Conservation (phyloP, 768 basidiomycete genomes). For the Agaricus subrufescens region DNA sequence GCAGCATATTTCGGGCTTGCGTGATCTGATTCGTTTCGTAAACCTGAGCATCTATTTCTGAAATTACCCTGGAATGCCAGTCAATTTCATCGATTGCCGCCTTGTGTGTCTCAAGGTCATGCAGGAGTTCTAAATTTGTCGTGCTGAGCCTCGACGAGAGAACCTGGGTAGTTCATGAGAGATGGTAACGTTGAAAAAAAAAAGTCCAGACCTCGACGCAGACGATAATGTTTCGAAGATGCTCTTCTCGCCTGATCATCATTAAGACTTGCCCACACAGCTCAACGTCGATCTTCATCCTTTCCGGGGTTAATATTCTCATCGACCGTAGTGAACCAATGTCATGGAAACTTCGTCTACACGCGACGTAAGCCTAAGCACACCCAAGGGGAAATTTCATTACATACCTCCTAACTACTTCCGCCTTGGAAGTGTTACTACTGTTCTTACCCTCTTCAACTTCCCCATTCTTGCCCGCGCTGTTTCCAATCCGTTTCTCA, state of each 20-base stretch:
- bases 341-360: constrained; percentile 63
- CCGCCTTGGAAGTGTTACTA: constrained; percentile 8
- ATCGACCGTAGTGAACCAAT: constrained; percentile 42
- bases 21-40: constrained; percentile 46
- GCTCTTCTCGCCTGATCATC: constrained; percentile 62
- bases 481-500: neutral
- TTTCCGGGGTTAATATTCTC: constrained; percentile 48
- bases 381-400: neutral
- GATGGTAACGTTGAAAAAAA: neutral
- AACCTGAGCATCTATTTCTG: constrained; percentile 46
- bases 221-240: constrained; percentile 58
- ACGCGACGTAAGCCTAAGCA: neutral
- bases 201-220: constrained; percentile 43
- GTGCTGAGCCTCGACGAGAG: constrained; percentile 49
- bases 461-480: neutral
- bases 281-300: constrained; percentile 77
- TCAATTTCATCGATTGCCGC: constrained; percentile 43
- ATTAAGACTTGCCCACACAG: constrained; percentile 70
- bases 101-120: constrained; percentile 53
- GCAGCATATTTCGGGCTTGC: constrained; percentile 61
- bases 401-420: constrained; percentile 22
- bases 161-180: constrained; percentile 23
- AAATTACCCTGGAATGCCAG: constrained; percentile 39
- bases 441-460: neutral
- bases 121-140: constrained; percentile 53